Evolutionary conservation across 2,329 filamentous ascomycete species (phyloP).

Genomic region (Akanthomyces muscarius): DNA sequence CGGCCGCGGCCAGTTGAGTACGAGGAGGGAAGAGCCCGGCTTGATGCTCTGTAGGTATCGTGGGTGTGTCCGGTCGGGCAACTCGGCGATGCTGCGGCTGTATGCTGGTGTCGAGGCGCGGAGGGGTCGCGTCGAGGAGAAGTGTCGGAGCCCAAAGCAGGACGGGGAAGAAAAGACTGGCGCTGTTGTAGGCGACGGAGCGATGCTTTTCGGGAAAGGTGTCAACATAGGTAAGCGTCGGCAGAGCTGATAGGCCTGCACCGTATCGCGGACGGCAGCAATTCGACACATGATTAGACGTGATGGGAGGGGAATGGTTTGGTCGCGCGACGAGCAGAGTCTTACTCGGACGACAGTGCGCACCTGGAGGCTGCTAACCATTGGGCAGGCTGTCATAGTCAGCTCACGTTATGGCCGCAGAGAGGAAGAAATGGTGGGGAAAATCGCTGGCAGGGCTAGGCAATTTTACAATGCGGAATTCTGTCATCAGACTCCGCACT

Average conservation of each 20-base stretch:
- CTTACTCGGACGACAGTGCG: too few relatives aligned
- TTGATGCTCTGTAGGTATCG: slow-evolving; percentile 39
- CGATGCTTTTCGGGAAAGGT: neutral
- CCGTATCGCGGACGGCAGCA: neutral
- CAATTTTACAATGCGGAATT: too few relatives aligned
- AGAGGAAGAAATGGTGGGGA: too few relatives aligned
- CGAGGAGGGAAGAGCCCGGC: slow-evolving; percentile 49
- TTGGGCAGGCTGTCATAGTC: too few relatives aligned
- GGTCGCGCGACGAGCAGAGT: too few relatives aligned
- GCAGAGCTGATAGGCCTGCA: neutral
- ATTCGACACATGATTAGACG: slow-evolving; percentile 3
- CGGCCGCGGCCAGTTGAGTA: slow-evolving; percentile 51
- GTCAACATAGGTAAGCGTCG: neutral
- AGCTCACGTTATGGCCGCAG: too few relatives aligned
- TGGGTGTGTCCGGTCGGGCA: slow-evolving; percentile 33
- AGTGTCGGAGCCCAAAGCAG: neutral
- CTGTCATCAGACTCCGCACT: too few relatives aligned
- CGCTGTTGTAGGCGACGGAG: neutral
- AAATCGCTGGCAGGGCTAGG: too few relatives aligned
- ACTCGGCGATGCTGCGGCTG: slow-evolving; percentile 30
- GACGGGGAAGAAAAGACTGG: neutral
- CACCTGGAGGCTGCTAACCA: too few relatives aligned
- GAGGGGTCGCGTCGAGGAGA: slow-evolving; percentile 2
- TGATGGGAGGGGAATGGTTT: neutral
- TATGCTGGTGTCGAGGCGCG: slow-evolving; percentile 16